Conservation (phyloP, 495 filamentous ascomycete genomes). For the Pseudotulostoma volvatum region DNA sequence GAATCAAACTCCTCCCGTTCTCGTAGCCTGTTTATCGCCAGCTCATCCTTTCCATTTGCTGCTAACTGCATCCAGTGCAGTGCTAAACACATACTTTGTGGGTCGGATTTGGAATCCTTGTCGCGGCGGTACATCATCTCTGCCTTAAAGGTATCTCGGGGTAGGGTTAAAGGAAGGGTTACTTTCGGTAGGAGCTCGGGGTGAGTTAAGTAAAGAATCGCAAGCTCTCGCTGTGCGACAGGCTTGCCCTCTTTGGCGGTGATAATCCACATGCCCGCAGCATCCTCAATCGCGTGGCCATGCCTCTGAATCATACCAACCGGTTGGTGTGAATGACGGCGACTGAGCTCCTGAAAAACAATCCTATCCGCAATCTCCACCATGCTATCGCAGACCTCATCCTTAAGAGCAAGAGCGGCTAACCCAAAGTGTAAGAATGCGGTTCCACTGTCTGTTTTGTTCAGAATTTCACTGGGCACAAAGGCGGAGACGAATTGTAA, state of each 20-base stretch:
- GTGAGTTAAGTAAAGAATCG: slow-evolving; percentile 85
- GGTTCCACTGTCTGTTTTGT: slow-evolving; percentile 73
- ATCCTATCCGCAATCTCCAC: slow-evolving; percentile 50
- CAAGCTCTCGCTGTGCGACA: slow-evolving; percentile 85
- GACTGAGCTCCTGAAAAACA: slow-evolving; percentile 27
- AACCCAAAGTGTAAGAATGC: slow-evolving; percentile 90
- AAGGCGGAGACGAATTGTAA: slow-evolving; percentile 92
- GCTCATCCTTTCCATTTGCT: slow-evolving; percentile 67
- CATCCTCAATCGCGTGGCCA: slow-evolving; percentile 54
- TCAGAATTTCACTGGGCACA: slow-evolving; percentile 62
- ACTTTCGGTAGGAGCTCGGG: slow-evolving; percentile 75
- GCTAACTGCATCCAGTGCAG: slow-evolving; percentile 98
- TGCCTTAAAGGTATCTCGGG: slow-evolving; percentile 81
- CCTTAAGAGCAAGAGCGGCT: slow-evolving; percentile 74
- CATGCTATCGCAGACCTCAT: slow-evolving; percentile 77
- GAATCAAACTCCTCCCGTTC: slow-evolving; percentile 49
- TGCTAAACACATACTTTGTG: slow-evolving; percentile 85
- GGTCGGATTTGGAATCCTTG: slow-evolving; percentile 48
- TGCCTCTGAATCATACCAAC: slow-evolving; percentile 19
- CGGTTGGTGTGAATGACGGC: slow-evolving; percentile 25
- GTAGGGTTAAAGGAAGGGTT: slow-evolving; percentile 68
- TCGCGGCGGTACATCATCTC: slow-evolving; percentile 55
- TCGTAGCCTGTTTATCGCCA: slow-evolving; percentile 72
- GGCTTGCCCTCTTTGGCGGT: slow-evolving; percentile 87
- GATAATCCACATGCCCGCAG: slow-evolving; percentile 83